Conservation (phyloP, 78 protist genomes). For the Anaeramoeba flamelloides region DNA sequence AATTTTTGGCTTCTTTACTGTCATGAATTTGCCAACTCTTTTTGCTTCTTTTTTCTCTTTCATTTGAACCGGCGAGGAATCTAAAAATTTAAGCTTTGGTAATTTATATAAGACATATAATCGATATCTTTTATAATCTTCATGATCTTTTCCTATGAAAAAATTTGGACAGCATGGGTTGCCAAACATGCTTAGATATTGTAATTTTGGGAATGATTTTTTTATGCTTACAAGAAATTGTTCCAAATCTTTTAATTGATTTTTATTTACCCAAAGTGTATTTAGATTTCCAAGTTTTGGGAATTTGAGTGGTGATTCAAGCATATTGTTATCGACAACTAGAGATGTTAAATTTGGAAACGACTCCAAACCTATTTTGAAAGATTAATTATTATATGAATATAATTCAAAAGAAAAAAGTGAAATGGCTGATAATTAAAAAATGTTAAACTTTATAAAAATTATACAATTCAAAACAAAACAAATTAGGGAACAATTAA, state of each 20-base stretch:
- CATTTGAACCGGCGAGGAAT: constrained; percentile 8
- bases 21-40: constrained; percentile 10
- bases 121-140: constrained; percentile 21
- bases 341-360: neutral
- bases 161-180: constrained; percentile 29
- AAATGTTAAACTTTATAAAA: too few relatives aligned
- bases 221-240: neutral
- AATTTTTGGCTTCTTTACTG: too few relatives aligned
- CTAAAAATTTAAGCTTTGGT: constrained; percentile 14
- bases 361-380: too few relatives aligned
- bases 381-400: too few relatives aligned
- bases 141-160: constrained; percentile 15
- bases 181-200: constrained; percentile 12
- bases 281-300: neutral
- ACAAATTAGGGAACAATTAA: too few relatives aligned
- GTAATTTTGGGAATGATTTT: constrained; percentile 12
- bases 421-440: too few relatives aligned
- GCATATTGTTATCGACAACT: neutral
- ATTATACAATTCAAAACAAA: too few relatives aligned
- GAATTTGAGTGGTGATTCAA: neutral
- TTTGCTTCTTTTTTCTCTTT: constrained; percentile 14
- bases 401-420: too few relatives aligned
- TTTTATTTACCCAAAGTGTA: neutral
- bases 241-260: neutral
- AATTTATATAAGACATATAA: constrained; percentile 10